Evolutionary conservation across 305 asterid species (phyloP), one percentile per base, ranked within the genome.

Genomic region (Ruellia speciosa): DNA sequence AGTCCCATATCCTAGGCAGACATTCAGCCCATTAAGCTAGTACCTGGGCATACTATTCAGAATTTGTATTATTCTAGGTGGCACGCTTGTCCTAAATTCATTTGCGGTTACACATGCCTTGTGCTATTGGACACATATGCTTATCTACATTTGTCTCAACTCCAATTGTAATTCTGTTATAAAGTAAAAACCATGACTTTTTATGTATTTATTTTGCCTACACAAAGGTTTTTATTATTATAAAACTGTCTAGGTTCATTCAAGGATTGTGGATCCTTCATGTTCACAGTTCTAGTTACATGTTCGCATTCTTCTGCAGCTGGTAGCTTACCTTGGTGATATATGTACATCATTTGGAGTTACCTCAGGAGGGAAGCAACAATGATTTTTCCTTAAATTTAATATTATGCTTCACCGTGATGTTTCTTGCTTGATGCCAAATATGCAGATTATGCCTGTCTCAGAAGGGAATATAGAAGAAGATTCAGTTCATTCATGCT

Each of bases 371-470:
- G 31, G 43, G 41, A 52, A 62, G 14, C 49, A 34, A 57, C 24
- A 37, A 37, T 37, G 11, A 37, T 37, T 37, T 10, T 37, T 37
- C 41, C 12, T 37, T 24, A 24, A 24, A 24, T 24, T 4, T 2
- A 24, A 24, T 24, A 24, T 24, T 24, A 24, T 24, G 31, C 31
- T 24, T 24, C 31, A 24, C 31, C 31, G 12, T 37, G 41, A 37
- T 5, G 49, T 43, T 43, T 43, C 49, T 43, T 43, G 11, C 13
- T 43, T 43, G 49, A 43, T 43, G 49, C 49, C 49, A 6, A 12
- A 2, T 43, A 53, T 43, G 16, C 75, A 79, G 85, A 82, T 74
- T 65, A 60, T 71, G 58, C 74, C 85, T 17, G 65, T 62, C 49
- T 18, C 69, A 7, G 83, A 76, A 17, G 83, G 68, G 61, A 65